These are phyloP conservation scores for Picea engelmannii DNA, from an alignment of 83 land plant genomes.

Conservation along the genomic window DNA sequence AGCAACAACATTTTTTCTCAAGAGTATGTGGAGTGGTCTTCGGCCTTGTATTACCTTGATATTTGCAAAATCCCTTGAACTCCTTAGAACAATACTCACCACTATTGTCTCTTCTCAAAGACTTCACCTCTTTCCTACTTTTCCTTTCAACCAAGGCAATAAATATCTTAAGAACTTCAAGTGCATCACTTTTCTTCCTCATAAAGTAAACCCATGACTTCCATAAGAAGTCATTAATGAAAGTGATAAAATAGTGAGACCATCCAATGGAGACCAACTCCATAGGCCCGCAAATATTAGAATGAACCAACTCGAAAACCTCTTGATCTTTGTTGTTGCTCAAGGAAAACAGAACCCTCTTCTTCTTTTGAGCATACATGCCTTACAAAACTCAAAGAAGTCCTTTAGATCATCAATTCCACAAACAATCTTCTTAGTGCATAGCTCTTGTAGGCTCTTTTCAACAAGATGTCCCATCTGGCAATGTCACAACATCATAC, in stretches of 20 bases:
- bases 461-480: too few relatives aligned
- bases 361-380: accelerated
- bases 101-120: neutral
- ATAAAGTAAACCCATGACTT: neutral
- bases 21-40: too few relatives aligned
- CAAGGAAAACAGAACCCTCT: too few relatives aligned
- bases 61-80: too few relatives aligned
- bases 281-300: too few relatives aligned
- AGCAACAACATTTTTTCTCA: too few relatives aligned
- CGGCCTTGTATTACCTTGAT: too few relatives aligned
- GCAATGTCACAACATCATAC: too few relatives aligned
- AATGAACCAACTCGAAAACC: too few relatives aligned
- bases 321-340: too few relatives aligned
- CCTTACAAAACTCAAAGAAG: too few relatives aligned
- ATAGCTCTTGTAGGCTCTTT: neutral
- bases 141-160: neutral
- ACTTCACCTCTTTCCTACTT: neutral
- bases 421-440: neutral
- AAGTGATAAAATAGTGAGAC: neutral
- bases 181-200: neutral
- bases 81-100: neutral
- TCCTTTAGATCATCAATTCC: neutral
- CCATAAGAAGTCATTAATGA: neutral
- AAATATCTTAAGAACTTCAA: neutral
- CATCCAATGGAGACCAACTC: neutral